Conservation (phyloP, 2,329 filamentous ascomycete genomes). For the Alternaria viburni region DNA sequence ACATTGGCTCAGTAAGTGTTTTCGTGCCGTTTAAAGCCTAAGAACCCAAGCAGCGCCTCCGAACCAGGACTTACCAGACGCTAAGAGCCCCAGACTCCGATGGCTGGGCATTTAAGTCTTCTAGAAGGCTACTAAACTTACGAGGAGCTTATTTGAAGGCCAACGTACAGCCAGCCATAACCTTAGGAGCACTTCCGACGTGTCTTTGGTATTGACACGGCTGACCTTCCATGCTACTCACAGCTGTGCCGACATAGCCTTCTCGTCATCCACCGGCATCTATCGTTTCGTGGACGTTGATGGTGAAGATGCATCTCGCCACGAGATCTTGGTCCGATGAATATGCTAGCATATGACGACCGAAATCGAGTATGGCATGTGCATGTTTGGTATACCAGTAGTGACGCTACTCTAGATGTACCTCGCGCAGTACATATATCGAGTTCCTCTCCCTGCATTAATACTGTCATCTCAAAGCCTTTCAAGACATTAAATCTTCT, state of each 20-base stretch:
- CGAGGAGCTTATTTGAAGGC: neutral
- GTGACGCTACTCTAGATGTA: neutral
- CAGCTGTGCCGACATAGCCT: neutral
- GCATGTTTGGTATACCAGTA: neutral
- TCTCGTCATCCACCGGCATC: neutral
- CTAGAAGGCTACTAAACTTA: neutral
- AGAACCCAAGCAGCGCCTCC: neutral
- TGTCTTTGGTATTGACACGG: neutral
- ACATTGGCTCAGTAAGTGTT: neutral
- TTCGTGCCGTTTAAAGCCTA: neutral
- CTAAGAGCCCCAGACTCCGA: neutral
- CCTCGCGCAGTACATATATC: neutral
- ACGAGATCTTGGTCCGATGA: neutral
- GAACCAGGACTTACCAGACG: neutral
- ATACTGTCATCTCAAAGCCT: neutral
- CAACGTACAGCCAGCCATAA: neutral
- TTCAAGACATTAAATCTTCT: neutral
- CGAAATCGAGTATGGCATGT: neutral
- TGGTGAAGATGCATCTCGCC: neutral
- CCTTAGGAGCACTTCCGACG: neutral
- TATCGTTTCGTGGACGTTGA: neutral
- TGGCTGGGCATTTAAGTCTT: neutral
- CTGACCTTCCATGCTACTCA: neutral
- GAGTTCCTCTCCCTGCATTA: neutral
- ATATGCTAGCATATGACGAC: neutral